A percentile compares a stretch with the other conserved stretches of the same genome.
phyloP scores from a whole-genome alignment of 768 basidiomycete species.

The Infundibulicybe gibba region DNA sequence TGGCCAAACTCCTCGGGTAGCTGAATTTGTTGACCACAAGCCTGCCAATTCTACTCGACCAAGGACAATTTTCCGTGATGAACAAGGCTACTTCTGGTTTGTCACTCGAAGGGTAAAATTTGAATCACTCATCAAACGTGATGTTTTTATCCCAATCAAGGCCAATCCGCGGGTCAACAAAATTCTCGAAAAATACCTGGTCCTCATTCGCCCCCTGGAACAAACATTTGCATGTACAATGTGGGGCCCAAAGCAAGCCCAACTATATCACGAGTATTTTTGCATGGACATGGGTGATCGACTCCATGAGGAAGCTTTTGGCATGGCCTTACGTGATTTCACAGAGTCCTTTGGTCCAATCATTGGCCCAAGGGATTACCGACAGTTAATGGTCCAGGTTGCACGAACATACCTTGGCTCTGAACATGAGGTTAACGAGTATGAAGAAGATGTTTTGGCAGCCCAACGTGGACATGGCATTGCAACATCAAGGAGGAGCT shows the following conservation, averaged over 20 bases:
- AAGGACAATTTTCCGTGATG: not conserved
- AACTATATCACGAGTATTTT: constrained; percentile 10
- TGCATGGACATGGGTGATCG: constrained; percentile 5
- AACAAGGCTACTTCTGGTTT: constrained; percentile 2
- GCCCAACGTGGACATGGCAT: constrained; percentile 11
- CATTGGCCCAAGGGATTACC: constrained; percentile 7
- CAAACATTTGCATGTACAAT: constrained; percentile 2
- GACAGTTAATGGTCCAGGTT: constrained; percentile 13
- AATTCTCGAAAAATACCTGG: constrained; percentile 7
- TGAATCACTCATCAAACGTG: constrained; percentile 3
- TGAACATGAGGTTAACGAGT: constrained; percentile 10
- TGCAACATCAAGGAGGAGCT: constrained; percentile 2
- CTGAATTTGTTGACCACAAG: not conserved
- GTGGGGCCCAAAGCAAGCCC: constrained; percentile 1
- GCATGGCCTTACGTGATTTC: constrained; percentile 4
- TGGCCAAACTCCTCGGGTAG: too few relatives aligned
- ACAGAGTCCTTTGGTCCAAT: not conserved
- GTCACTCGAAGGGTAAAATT: constrained; percentile 10
- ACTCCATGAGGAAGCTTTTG: not conserved
- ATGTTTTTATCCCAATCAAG: too few relatives aligned
- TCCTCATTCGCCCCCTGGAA: constrained; percentile 9
- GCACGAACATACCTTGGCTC: constrained; percentile 14
- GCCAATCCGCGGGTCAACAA: constrained; percentile 10
- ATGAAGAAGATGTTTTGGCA: constrained; percentile 7
- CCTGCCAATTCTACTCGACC: not conserved